Evolutionary conservation across 768 basidiomycete genomes (phyloP).

Genomic region (Brasilioporus rufonigricans): DNA sequence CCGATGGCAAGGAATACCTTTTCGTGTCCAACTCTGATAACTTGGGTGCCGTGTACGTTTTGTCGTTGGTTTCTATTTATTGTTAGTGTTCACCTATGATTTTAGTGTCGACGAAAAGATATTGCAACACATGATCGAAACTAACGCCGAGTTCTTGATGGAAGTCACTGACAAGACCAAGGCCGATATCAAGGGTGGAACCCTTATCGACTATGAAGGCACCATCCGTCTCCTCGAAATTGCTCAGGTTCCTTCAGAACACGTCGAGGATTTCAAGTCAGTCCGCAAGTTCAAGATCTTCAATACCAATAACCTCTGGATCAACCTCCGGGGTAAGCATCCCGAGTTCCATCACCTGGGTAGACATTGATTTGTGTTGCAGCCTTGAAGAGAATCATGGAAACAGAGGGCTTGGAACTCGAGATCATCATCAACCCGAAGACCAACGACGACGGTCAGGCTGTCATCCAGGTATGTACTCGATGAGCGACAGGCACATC

Average conservation of each 20-base stretch:
- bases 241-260: slow-evolving; percentile 71
- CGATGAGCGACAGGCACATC: neutral
- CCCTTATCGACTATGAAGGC: slow-evolving; percentile 69
- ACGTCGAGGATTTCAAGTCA: slow-evolving; percentile 73
- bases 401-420: slow-evolving; percentile 61
- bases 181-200: slow-evolving; percentile 75
- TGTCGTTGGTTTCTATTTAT: neutral
- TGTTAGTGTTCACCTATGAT: neutral
- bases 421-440: slow-evolving; percentile 82
- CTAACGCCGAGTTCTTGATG: slow-evolving; percentile 67
- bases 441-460: slow-evolving; percentile 62
- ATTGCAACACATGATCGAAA: slow-evolving; percentile 62
- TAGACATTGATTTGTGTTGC: slow-evolving; percentile 3
- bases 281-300: slow-evolving; percentile 80
- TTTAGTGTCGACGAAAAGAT: slow-evolving; percentile 67
- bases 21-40: slow-evolving; percentile 81
- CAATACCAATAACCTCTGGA: slow-evolving; percentile 70
- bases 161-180: slow-evolving; percentile 84
- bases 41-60: slow-evolving; percentile 58
- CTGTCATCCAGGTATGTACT: slow-evolving; percentile 59
- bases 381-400: slow-evolving; percentile 78
- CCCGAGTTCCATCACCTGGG: neutral
- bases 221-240: slow-evolving; percentile 69
- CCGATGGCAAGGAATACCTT: slow-evolving; percentile 73
- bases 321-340: slow-evolving; percentile 44